phyloP scores from a whole-genome alignment of 1,284 basidiomycete species.

The Pascua guehoae region DNA sequence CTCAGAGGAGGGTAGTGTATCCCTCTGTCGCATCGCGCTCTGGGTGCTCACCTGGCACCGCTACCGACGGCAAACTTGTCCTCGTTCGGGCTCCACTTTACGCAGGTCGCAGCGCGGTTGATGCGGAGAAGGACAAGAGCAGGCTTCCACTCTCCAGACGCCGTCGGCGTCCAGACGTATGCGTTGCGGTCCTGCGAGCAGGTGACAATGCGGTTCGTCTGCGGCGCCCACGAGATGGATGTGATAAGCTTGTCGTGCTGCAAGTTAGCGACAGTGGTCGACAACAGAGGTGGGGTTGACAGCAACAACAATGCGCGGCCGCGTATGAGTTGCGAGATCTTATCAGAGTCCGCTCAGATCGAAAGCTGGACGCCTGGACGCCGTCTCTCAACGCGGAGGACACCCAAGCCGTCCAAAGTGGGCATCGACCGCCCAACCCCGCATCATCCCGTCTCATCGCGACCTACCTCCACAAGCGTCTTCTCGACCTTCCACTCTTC shows the following conservation, averaged over 20 bases:
- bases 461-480: slow-evolving; percentile 75
- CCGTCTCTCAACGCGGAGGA: too few relatives aligned
- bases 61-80: slow-evolving; percentile 99
- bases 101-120: slow-evolving; percentile 92
- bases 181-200: slow-evolving; percentile 98
- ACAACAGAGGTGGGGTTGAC: too few relatives aligned
- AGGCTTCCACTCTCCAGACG: slow-evolving; percentile 83
- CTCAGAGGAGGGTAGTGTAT: too few relatives aligned
- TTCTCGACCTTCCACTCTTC: slow-evolving; percentile 71
- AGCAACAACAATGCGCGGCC: too few relatives aligned
- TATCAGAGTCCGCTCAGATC: too few relatives aligned
- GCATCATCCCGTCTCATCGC: too few relatives aligned
- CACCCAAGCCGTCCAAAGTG: not conserved
- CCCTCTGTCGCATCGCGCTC: too few relatives aligned
- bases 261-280: not conserved
- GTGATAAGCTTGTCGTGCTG: slow-evolving; percentile 99
- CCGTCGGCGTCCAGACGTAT: slow-evolving; percentile 90
- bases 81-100: slow-evolving; percentile 94
- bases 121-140: slow-evolving; percentile 93
- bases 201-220: slow-evolving; percentile 94
- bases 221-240: slow-evolving; percentile 97
- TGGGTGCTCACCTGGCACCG: slow-evolving; percentile 71
- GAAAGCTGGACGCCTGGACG: too few relatives aligned
- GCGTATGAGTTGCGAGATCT: too few relatives aligned
- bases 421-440: too few relatives aligned